These are phyloP conservation scores for Cryptococcus sp. DNA, from an alignment of 1,284 basidiomycete genomes.

Conservation along the genomic window DNA sequence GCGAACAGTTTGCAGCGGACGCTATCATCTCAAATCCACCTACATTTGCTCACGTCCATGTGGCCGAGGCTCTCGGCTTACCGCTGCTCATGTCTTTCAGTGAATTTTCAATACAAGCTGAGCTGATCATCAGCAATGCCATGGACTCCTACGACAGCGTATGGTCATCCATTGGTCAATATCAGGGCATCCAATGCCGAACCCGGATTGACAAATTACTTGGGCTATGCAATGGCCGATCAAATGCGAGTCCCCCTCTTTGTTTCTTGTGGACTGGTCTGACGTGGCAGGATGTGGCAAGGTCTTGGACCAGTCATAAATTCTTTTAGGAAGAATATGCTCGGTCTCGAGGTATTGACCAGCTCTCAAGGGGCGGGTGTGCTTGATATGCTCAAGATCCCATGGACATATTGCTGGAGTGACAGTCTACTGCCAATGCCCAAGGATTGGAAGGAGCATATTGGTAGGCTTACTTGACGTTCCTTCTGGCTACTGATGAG, in stretches of 20 bases:
- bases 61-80: constrained; percentile 59
- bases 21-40: constrained; percentile 64
- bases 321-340: constrained; percentile 53
- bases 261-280: not conserved
- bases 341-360: constrained; percentile 53
- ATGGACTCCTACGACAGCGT: constrained; percentile 60
- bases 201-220: constrained; percentile 55
- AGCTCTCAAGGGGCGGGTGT: constrained; percentile 54
- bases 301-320: constrained; percentile 59
- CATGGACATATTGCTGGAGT: constrained; percentile 66
- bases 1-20: constrained; percentile 55
- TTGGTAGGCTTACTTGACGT: constrained; percentile 48
- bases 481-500: not conserved
- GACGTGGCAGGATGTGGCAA: constrained; percentile 14
- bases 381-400: constrained; percentile 57
- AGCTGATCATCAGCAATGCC: constrained; percentile 55
- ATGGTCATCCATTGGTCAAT: constrained; percentile 60
- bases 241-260: constrained; percentile 31
- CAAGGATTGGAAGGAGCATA: constrained; percentile 58
- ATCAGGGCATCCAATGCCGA: constrained; percentile 55
- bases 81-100: constrained; percentile 58
- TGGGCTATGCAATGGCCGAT: constrained; percentile 57
- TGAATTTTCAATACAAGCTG: constrained; percentile 30
- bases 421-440: constrained; percentile 60
- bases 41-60: constrained; percentile 60